A percentile compares a stretch with the other conserved stretches of the same genome.
Conservation (phyloP, 768 basidiomycete genomes). For the Boletellus sp. region DNA sequence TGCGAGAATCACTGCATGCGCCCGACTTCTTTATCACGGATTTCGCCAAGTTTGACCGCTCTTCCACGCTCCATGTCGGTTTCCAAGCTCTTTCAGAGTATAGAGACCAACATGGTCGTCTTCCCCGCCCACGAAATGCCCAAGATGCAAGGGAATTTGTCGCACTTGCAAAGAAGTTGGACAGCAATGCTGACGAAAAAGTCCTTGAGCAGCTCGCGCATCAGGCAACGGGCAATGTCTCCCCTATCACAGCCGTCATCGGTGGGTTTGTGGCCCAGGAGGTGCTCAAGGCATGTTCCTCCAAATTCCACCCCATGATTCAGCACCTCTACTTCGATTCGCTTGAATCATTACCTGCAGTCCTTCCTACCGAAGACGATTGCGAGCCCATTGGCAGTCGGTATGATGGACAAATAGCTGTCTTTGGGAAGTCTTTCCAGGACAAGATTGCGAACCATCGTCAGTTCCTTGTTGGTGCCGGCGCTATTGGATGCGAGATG, state of each 20-base stretch:
- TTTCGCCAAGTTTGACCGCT: constrained; percentile 95
- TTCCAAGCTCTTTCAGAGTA: constrained; percentile 93
- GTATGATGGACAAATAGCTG: constrained; percentile 93
- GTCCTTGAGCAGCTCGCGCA: constrained; percentile 80
- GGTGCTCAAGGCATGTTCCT: constrained; percentile 92
- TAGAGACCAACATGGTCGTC: constrained; percentile 52
- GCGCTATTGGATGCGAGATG: constrained; percentile 99
- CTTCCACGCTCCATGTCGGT: constrained; percentile 83
- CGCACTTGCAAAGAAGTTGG: constrained; percentile 72
- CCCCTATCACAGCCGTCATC: constrained; percentile 88
- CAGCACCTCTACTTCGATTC: constrained; percentile 98
- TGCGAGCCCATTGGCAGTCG: constrained; percentile 78
- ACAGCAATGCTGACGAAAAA: constrained; percentile 76
- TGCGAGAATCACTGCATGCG: constrained; percentile 73
- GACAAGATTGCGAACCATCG: constrained; percentile 84
- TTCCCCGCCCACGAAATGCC: constrained; percentile 79
- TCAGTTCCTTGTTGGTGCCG: constrained; percentile 97
- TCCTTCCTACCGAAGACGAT: constrained; percentile 75
- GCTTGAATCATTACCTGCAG: constrained; percentile 83
- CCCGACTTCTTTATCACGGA: constrained; percentile 95
- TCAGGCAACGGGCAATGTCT: constrained; percentile 87
- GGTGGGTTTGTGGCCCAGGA: constrained; percentile 99
- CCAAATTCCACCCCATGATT: constrained; percentile 96
- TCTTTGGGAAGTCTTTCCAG: constrained; percentile 93
- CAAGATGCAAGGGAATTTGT: constrained; percentile 76